Conservation (phyloP, 2,329 filamentous ascomycete species). For the Ophiocordyceps sinensis region DNA sequence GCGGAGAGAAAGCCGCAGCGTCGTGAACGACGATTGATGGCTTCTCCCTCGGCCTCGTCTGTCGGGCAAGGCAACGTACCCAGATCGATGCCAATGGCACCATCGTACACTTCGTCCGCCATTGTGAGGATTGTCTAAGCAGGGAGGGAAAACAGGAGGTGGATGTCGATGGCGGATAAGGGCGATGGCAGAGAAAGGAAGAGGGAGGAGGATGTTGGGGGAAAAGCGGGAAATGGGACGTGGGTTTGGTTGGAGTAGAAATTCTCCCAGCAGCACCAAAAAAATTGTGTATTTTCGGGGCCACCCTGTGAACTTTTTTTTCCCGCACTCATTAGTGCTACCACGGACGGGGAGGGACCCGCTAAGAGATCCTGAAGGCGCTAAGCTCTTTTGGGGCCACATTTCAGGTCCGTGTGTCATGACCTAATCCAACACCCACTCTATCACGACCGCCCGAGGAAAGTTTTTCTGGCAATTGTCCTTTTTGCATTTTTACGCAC, state of each 20-base stretch:
- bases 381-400: background rate
- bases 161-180: constrained; percentile 5
- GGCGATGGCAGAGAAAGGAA: constrained; percentile 11
- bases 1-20: too few relatives aligned
- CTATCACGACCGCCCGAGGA: too few relatives aligned
- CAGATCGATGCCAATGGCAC: constrained; percentile 99
- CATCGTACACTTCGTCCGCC: constrained; percentile 97
- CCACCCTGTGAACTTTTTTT: constrained; percentile 19
- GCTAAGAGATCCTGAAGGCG: too few relatives aligned
- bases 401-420: background rate
- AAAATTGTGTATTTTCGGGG: constrained; percentile 19
- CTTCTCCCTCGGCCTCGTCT: too few relatives aligned
- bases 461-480: too few relatives aligned
- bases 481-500: too few relatives aligned
- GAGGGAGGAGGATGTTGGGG: constrained; percentile 6
- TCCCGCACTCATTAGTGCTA: constrained; percentile 6
- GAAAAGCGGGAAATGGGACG: constrained; percentile 6
- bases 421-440: too few relatives aligned
- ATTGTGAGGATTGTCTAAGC: constrained; percentile 38
- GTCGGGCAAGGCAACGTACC: constrained; percentile 43
- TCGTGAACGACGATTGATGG: background rate
- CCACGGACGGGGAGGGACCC: too few relatives aligned
- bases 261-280: constrained; percentile 17
- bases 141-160: background rate
- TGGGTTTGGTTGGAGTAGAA: constrained; percentile 22